Base-by-base conservation (phyloP, 2,329 filamentous ascomycete species). In the Verticillium zaregamsianum region DNA sequence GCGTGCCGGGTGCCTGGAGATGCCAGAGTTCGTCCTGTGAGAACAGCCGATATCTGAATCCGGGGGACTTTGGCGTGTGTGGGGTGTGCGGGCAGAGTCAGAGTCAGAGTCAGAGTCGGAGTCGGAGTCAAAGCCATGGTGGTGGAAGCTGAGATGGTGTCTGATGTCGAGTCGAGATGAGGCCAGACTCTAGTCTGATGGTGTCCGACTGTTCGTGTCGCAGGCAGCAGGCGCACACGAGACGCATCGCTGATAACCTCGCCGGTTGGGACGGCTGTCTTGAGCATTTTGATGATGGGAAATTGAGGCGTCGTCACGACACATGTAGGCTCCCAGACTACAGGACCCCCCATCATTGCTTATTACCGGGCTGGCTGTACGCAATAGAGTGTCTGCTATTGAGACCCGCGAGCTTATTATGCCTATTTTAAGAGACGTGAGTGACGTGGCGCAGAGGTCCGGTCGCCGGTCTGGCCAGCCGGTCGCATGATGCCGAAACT, bases 51-150 rank as follows among this genome's bases (percentile, higher is more conserved):
- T 94, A 92, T 71, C 69, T 88, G 59, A 94, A 93, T 69, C 81
- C 88, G 12, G 85, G 82, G 1, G 90, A 93, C 72, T 86, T 81
- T 65, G 88, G 87, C 7, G 72, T 87, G 0, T 94, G 91, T 71
- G 90, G 90, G 3, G 74, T 91, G 5, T 94, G 90, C 70, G 88
- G 87, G 20, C 74, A 73, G 66, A 77, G 73, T 17, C 66, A 74
- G 68, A 23, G 45, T 9, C 11, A 49, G 45, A 49, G 45, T 14
- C 7, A 25, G 45, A 4, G 45, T 49, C 45, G 20, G 28, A 35
- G 45, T 49, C n/a, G 45, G 28, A 28, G 28, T 28, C 28, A 5
- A 28, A 28, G 28, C 28, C 28, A 28, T 28, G 5, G 28, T 28
- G 28, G 11, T 35, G 9, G 33, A 35, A 11, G 33, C 9, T 35